Conservation (phyloP, 2,329 filamentous ascomycete genomes). For the Knoxdaviesia proteae region DNA sequence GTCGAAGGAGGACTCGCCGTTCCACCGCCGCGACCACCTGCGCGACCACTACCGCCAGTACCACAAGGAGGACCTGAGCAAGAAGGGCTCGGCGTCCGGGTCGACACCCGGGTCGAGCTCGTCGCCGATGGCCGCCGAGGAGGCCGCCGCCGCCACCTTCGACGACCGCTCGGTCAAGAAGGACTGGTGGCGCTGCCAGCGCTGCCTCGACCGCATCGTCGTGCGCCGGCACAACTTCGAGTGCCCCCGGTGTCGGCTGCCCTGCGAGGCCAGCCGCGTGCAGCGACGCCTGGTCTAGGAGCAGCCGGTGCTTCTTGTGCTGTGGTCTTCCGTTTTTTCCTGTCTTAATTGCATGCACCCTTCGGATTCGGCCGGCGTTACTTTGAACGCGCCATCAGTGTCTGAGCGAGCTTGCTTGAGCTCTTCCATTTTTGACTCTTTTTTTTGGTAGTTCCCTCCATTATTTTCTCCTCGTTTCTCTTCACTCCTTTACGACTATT, state of each 20-base stretch:
- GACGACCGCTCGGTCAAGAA: constrained; percentile 16
- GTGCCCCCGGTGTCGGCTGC: constrained; percentile 19
- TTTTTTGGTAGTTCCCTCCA: neutral
- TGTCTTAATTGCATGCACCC: neutral
- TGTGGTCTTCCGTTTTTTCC: neutral
- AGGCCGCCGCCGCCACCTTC: constrained; percentile 16
- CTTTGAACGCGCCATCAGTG: too few species aligned
- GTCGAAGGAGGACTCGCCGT: constrained; percentile 17
- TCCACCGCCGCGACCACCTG: constrained; percentile 33
- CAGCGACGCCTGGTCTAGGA: neutral
- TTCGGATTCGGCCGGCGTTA: too few species aligned
- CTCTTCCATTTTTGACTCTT: neutral
- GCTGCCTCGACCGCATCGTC: constrained; percentile 25
- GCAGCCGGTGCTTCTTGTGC: neutral
- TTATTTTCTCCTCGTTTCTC: constrained; percentile 1
- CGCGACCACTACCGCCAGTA: constrained; percentile 34
- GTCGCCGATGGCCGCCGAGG: constrained; percentile 3
- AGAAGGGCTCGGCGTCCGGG: constrained; percentile 15
- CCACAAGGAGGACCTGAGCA: constrained; percentile 32
- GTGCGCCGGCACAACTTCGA: constrained; percentile 19
- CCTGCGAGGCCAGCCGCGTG: too few species aligned
- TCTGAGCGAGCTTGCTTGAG: neutral
- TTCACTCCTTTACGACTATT: neutral
- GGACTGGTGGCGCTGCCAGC: constrained; percentile 32
- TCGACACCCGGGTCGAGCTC: neutral